Evolutionary conservation across 2,329 filamentous ascomycete genomes (phyloP).

Genomic region (Amauroascus niger): DNA sequence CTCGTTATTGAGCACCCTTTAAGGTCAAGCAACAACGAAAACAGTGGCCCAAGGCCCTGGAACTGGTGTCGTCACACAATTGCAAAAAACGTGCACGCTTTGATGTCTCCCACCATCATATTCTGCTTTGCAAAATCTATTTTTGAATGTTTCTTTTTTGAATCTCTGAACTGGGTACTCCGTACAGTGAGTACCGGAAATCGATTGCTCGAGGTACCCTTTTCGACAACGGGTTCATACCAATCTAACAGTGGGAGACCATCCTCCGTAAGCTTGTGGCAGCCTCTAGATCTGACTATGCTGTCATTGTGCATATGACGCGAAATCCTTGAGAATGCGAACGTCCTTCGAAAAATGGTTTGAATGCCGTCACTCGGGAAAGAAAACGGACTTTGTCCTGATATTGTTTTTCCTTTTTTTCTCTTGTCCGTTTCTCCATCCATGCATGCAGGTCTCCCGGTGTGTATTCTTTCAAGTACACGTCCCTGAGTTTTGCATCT

Average conservation of each 20-base stretch:
- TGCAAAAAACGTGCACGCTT: slow-evolving; percentile 5
- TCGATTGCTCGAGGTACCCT: neutral
- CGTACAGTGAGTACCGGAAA: neutral
- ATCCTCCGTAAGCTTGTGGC: neutral
- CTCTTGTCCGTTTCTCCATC: neutral
- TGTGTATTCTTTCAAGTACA: neutral
- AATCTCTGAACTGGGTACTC: neutral
- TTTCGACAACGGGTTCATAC: neutral
- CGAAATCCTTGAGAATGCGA: neutral
- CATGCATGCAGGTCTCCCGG: neutral
- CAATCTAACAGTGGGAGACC: neutral
- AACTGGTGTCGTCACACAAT: slow-evolving; percentile 6
- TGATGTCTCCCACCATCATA: neutral
- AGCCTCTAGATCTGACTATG: neutral
- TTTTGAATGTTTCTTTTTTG: neutral
- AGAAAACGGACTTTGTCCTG: neutral
- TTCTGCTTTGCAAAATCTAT: neutral
- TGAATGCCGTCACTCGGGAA: neutral
- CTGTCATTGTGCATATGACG: slow-evolving; percentile 3
- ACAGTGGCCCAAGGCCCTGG: slow-evolving; percentile 3
- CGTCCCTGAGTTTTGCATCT: neutral
- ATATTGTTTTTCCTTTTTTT: neutral
- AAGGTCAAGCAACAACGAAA: neutral
- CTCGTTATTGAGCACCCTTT: slow-evolving; percentile 4
- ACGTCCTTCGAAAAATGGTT: neutral